phyloP scores from a whole-genome alignment of 2,329 filamentous ascomycete species.

The Aspergillus fischeri region DNA sequence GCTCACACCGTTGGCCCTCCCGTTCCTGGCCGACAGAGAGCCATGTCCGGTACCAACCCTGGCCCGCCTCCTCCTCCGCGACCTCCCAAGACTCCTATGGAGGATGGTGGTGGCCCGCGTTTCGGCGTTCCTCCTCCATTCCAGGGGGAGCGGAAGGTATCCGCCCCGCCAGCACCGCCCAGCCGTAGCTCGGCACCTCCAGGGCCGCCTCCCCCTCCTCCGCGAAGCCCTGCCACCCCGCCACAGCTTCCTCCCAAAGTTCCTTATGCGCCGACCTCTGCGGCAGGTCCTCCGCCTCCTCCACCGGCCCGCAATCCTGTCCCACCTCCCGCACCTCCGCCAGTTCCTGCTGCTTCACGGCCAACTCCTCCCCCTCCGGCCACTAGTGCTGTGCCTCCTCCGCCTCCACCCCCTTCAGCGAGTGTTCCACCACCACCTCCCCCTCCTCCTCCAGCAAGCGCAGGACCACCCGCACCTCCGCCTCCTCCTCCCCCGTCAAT shows the following conservation, averaged over 20 bases:
- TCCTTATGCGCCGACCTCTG: slow-evolving; percentile 30
- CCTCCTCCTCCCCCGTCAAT: slow-evolving; percentile 37
- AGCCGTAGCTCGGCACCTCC: slow-evolving; percentile 56
- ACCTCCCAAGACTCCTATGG: slow-evolving; percentile 66
- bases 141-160: slow-evolving; percentile 57
- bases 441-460: slow-evolving; percentile 31
- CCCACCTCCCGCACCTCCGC: slow-evolving; percentile 43
- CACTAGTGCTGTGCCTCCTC: slow-evolving; percentile 23
- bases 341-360: slow-evolving; percentile 30
- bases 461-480: slow-evolving; percentile 47
- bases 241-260: slow-evolving; percentile 50
- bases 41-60: slow-evolving; percentile 47
- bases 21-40: slow-evolving; percentile 46
- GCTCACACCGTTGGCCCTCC: slow-evolving; percentile 54
- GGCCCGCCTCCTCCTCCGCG: slow-evolving; percentile 65
- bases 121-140: slow-evolving; percentile 82
- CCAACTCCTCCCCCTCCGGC: slow-evolving; percentile 28
- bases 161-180: slow-evolving; percentile 69
- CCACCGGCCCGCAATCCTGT: slow-evolving; percentile 42
- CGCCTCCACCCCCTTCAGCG: slow-evolving; percentile 34
- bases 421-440: slow-evolving; percentile 54
- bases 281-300: slow-evolving; percentile 53
- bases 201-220: slow-evolving; percentile 65
- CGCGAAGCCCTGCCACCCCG: slow-evolving; percentile 41
- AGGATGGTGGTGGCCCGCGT: slow-evolving; percentile 56